phyloP scores from a whole-genome alignment of 345 rosid genomes.

The Diplotaxis tenuifolia region DNA sequence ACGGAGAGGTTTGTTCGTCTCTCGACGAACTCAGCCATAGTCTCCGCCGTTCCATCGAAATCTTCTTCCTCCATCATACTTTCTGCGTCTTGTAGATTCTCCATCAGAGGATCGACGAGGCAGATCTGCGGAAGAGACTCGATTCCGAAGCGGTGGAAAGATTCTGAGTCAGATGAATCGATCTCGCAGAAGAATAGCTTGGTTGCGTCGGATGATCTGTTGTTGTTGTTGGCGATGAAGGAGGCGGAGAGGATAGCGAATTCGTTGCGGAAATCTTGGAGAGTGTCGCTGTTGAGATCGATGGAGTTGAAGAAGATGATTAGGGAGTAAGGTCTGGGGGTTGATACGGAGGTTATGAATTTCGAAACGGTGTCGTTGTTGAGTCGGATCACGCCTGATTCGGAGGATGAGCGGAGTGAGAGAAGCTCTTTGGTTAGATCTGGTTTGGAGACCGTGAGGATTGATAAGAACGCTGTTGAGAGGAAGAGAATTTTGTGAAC shows the following conservation, averaged over 20 bases:
- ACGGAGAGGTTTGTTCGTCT: constrained; percentile 53
- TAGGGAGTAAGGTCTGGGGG: constrained; percentile 68
- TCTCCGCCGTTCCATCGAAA: constrained; percentile 52
- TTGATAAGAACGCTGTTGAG: constrained; percentile 16
- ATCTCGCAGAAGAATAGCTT: constrained; percentile 84
- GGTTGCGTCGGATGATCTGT: constrained; percentile 6
- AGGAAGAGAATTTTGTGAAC: neutral
- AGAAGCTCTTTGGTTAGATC: constrained; percentile 54
- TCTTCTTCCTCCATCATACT: constrained; percentile 56
- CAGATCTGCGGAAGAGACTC: constrained; percentile 69
- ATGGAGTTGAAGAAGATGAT: constrained; percentile 80
- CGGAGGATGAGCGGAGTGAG: constrained; percentile 61
- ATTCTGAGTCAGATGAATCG: constrained; percentile 60
- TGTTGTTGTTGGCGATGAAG: constrained; percentile 70
- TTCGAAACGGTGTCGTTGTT: constrained; percentile 54
- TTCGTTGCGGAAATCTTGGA: constrained; percentile 50
- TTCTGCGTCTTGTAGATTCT: constrained; percentile 52
- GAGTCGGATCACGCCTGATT: constrained; percentile 64
- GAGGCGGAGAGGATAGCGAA: constrained; percentile 69
- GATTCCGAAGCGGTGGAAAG: constrained; percentile 63
- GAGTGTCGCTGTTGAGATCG: constrained; percentile 43
- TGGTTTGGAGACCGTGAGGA: constrained; percentile 13
- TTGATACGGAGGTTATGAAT: constrained; percentile 59
- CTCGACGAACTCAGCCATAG: constrained; percentile 68
- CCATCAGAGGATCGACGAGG: constrained; percentile 55